These are phyloP conservation scores for Colletotrichum sp. DNA, from an alignment of 2,329 filamentous ascomycete species.

Conservation along the genomic window DNA sequence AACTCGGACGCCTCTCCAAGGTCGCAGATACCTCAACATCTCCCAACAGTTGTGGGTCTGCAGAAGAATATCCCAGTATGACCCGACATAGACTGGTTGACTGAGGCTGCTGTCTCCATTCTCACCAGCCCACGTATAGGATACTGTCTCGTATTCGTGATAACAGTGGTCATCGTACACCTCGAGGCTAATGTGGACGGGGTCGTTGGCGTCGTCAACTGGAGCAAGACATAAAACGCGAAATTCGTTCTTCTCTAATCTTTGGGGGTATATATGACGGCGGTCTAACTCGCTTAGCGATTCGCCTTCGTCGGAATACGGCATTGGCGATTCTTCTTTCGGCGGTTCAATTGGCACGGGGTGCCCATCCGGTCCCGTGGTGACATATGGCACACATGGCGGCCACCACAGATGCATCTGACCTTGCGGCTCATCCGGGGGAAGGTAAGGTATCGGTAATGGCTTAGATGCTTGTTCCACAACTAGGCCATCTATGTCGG, in stretches of 20 bases:
- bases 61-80: accelerated
- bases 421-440: accelerated
- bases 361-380: accelerated
- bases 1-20: accelerated
- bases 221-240: accelerated
- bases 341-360: accelerated
- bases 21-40: neutral
- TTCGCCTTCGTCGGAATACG: too few relatives aligned
- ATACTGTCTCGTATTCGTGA: accelerated
- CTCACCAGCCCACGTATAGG: neutral
- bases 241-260: accelerated
- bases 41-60: neutral
- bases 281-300: too few relatives aligned
- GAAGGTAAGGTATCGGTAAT: neutral
- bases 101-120: accelerated
- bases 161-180: neutral
- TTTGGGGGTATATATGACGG: too few relatives aligned
- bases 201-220: neutral
- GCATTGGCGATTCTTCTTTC: accelerated
- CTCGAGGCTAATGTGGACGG: accelerated
- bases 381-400: neutral
- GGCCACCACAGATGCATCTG: neutral
- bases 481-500: accelerated
- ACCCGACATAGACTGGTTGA: accelerated
- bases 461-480: accelerated